Percentiles rank a stretch among this genome's conserved stretches.
Conservation (phyloP, 192 early-diverging fungal species). For the Coemansia pectinata region DNA sequence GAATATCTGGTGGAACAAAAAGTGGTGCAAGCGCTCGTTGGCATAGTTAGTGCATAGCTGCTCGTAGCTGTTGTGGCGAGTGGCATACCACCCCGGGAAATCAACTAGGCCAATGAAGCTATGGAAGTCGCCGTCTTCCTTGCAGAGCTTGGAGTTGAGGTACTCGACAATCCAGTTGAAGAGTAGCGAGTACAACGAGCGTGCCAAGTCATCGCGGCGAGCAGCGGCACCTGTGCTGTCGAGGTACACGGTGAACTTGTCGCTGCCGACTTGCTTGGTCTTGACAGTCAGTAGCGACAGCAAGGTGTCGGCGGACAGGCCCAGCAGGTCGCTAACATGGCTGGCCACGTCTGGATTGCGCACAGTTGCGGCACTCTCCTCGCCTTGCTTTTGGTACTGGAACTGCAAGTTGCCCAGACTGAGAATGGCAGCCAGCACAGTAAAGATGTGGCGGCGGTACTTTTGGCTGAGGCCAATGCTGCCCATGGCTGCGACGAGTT, state of each 20-base stretch:
- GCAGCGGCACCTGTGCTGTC: conserved; percentile 67
- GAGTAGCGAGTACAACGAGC: conserved; percentile 77
- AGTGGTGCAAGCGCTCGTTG: conserved; percentile 85
- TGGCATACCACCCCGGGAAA: conserved; percentile 72
- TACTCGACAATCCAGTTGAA: conserved; percentile 86
- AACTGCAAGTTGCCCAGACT: conserved; percentile 89
- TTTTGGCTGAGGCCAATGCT: conserved; percentile 79
- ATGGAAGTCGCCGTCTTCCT: conserved; percentile 58
- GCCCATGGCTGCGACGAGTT: conserved; percentile 80
- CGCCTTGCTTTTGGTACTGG: conserved; percentile 63
- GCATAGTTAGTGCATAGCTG: conserved; percentile 80
- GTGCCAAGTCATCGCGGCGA: conserved; percentile 73
- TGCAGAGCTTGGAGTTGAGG: conserved; percentile 79
- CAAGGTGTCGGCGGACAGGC: conserved; percentile 69
- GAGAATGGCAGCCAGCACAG: conserved; percentile 80
- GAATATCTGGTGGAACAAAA: conserved; percentile 69
- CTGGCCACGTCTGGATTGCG: conserved; percentile 74
- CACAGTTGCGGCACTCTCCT: conserved; percentile 81
- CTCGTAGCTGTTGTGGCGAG: conserved; percentile 55
- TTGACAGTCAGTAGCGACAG: conserved; percentile 78
- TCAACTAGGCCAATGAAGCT: conserved; percentile 87
- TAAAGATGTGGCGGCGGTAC: conserved; percentile 82
- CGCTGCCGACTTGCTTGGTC: conserved; percentile 79
- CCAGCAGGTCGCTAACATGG: conserved; percentile 81
- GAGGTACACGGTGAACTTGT: conserved; percentile 80